phyloP scores from a whole-genome alignment of 352 stramenopile genomes.

The Blastocystis hominis region DNA sequence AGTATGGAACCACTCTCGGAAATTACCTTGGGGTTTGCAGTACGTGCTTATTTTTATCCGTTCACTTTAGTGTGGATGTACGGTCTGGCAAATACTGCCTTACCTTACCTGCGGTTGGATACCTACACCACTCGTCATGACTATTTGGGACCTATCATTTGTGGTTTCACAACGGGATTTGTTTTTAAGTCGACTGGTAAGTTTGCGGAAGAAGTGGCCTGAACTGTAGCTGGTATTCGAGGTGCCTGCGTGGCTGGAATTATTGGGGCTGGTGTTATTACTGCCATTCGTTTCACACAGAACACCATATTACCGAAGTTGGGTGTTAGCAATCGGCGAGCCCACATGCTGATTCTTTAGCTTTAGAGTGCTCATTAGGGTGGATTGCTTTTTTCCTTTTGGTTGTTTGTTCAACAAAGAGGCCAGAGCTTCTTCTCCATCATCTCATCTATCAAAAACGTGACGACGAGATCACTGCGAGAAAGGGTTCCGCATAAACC shows the following conservation, averaged over 20 bases:
- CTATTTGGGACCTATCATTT: constrained; percentile 46
- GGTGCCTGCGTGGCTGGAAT: constrained; percentile 24
- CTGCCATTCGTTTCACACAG: constrained; percentile 48
- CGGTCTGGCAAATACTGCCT: neutral
- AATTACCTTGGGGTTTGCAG: constrained; percentile 23
- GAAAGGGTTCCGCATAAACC: neutral
- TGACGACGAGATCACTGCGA: neutral
- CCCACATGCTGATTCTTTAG: neutral
- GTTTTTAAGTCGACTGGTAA: constrained; percentile 48
- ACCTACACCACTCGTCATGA: neutral
- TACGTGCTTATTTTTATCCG: neutral
- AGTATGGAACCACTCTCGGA: constrained; percentile 16
- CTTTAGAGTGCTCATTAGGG: too few relatives aligned
- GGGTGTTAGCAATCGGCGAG: constrained; percentile 13
- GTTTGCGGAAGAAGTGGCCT: neutral
- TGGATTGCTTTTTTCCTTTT: constrained; percentile 34
- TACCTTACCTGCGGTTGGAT: neutral
- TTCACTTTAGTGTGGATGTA: constrained; percentile 23
- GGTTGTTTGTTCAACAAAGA: neutral
- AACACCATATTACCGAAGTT: constrained; percentile 40
- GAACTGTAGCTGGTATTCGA: constrained; percentile 9
- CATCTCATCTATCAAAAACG: neutral
- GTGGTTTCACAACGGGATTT: constrained; percentile 16
- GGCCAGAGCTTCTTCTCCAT: neutral
- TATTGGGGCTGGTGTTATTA: constrained; percentile 9